Base-by-base conservation (phyloP, 2,329 filamentous ascomycete genomes). In the Coleophoma cylindrospora region DNA sequence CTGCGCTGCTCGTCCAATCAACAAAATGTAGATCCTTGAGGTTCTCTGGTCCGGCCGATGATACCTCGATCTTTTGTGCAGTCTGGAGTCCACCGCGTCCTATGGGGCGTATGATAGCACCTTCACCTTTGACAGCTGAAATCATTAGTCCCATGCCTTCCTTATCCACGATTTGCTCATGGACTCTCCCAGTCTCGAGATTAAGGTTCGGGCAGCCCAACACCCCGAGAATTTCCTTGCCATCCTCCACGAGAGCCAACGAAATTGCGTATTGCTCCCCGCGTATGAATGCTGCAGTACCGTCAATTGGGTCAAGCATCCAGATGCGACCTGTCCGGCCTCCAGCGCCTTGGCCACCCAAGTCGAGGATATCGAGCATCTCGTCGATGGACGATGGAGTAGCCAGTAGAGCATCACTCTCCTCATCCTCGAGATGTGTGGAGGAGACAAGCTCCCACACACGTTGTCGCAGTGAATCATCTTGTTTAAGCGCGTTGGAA, bases 261-360 rank as follows among this genome's bases (percentile, higher is more conserved):
- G 79, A 79, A 4, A 86, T 79, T 3, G 77, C 81, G 52, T 84
- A 86, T 65, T 86, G 82, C 64, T 81, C 73, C 3, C 78, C 78
- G 37, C 68, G 67, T 55, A 86, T 75, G 51, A 83, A 86, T 0
- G 80, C 78, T 14, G 76, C 77, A 1, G 82, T 86, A 32, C 82
- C 82, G 56, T 86, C 82, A 8, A 86, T 77, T 0, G 82, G 82
- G 59, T 86, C 82, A 61, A 86, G 74, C 32, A 81, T 74, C 82
- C 82, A 86, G 47, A 79, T 73, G 1, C 75, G 67, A 3, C 65
- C 73, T 53, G 56, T 68, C 53, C 59, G 62, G 5, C 64, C 66
- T 43, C 66, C 67, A 10, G 64, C 55, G 1, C 73, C 74, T 2
- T 67, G 61, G 0, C 71, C 75, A 2, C 82, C 82, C 12, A 76